Evolutionary conservation across 345 rosid species (phyloP), one percentile per base, ranked within the genome.

Genomic region (Pistacia atlantica): DNA sequence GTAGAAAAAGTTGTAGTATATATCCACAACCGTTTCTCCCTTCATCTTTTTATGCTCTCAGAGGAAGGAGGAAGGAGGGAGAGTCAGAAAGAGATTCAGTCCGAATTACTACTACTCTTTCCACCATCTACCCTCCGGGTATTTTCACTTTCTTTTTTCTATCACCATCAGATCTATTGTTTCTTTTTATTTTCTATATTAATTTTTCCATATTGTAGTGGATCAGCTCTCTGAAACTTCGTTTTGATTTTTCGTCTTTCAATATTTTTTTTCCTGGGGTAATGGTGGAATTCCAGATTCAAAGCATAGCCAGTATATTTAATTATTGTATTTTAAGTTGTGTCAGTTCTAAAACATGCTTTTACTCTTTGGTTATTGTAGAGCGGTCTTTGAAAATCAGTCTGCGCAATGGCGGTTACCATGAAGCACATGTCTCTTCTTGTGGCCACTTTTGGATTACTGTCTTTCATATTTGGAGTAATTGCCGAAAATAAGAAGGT

Each of bases 401-500:
- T 33, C 46, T 51, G 62, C 67, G 67, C 72, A 33, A 91, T 93
- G 98, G 92, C 91, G 73, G 74, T 86, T 55, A 86, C 86, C 25
- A 82, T 93, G 75, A 88, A 84, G 73, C 93, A 82, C 38, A 89
- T 87, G 90, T 81, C 98, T 69, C 70, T 88, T 31, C 71, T 87
- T 9, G 89, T 93, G 42, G 81, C 89, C 7, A 60, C 80, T 33
- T 79, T 89, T 37, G 98, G 98, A 59, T 63, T 84, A 4, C 16
- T 88, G 68, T 93, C 98, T 4, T 93, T 93, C 81, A 4, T 89
- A 56, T 83, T 86, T 13, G 98, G 97, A 51, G 89, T 91, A 2
- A 51, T 91, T 46, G 98, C 97, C 0, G 98, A 93, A 84, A 93
- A 91, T 82, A 93, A 88, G 83, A 93, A 91, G 97, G 98, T 91